These are phyloP conservation scores for Colletotrichum sansevieriae DNA, from an alignment of 2,329 filamentous ascomycete species.

Conservation along the genomic window DNA sequence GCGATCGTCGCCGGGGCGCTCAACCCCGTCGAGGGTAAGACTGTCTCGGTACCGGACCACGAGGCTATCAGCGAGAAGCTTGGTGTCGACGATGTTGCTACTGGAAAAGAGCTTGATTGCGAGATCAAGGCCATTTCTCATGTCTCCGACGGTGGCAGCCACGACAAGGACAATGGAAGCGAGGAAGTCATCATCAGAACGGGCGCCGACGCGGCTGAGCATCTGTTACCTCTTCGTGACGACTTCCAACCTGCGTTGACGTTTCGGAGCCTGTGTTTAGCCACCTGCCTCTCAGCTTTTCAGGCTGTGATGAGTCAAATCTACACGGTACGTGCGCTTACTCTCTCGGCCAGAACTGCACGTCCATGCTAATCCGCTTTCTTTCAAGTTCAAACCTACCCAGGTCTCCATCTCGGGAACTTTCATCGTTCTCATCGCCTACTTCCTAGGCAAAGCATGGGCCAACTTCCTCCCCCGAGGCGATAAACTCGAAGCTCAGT, in stretches of 20 bases:
- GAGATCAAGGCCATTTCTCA: conserved; percentile 44
- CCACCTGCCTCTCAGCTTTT: conserved; percentile 63
- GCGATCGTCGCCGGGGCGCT: conserved; percentile 45
- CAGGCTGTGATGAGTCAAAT: conserved; percentile 69
- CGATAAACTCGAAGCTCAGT: conserved; percentile 61
- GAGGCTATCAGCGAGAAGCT: conserved; percentile 49
- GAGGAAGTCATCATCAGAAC: conserved; percentile 63
- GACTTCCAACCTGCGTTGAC: conserved; percentile 65
- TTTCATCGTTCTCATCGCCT: conserved; percentile 69
- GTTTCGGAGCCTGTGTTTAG: conserved; percentile 65
- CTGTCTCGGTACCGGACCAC: conserved; percentile 48
- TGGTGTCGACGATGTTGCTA: conserved; percentile 20
- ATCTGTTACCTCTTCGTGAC: conserved; percentile 65
- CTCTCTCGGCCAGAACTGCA: too few species aligned
- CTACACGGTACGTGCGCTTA: conserved; percentile 58
- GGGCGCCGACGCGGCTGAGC: conserved; percentile 62
- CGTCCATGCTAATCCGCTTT: background rate
- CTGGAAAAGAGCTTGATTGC: conserved; percentile 40
- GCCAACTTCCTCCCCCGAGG: conserved; percentile 63
- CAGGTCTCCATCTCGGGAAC: conserved; percentile 61
- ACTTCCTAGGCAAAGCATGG: conserved; percentile 66
- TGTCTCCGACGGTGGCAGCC: conserved; percentile 38
- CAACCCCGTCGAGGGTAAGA: conserved; percentile 49
- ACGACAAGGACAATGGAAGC: conserved; percentile 46
- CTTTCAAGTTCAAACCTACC: conserved; percentile 65